Evolutionary conservation across 2,329 filamentous ascomycete species (phyloP).

Genomic region (Emmonsia crescens): DNA sequence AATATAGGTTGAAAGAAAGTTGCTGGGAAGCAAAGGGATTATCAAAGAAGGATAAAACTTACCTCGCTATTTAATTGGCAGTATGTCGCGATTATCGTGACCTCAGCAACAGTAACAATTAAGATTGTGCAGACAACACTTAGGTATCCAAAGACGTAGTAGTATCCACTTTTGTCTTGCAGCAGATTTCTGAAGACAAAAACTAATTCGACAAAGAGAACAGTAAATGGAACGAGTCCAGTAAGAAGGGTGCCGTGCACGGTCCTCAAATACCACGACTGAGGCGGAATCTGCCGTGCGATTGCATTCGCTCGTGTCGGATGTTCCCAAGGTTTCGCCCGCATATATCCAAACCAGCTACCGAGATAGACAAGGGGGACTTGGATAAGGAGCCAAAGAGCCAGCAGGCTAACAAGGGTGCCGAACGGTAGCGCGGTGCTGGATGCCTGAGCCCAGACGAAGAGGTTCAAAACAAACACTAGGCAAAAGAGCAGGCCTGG

Average conservation of each 20-base stretch:
- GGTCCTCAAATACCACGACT: slow-evolving; percentile 63
- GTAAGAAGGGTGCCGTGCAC: slow-evolving; percentile 57
- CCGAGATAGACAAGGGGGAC: slow-evolving; percentile 74
- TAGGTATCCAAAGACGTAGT: slow-evolving; percentile 83
- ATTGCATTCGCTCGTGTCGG: slow-evolving; percentile 66
- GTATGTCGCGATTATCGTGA: slow-evolving; percentile 74
- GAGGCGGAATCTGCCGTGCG: slow-evolving; percentile 61
- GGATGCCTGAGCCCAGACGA: slow-evolving; percentile 82
- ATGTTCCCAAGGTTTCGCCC: slow-evolving; percentile 61
- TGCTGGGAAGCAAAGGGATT: neutral
- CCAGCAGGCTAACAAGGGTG: slow-evolving; percentile 60
- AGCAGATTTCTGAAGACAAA: slow-evolving; percentile 81
- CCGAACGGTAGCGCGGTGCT: slow-evolving; percentile 78
- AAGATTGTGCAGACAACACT: slow-evolving; percentile 62
- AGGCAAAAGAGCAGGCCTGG: slow-evolving; percentile 66
- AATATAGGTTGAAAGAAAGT: neutral
- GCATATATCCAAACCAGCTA: slow-evolving; percentile 63
- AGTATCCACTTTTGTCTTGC: slow-evolving; percentile 85
- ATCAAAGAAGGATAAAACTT: slow-evolving; percentile 14
- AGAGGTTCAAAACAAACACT: slow-evolving; percentile 72
- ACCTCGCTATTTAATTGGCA: slow-evolving; percentile 69
- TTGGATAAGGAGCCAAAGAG: slow-evolving; percentile 77
- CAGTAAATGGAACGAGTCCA: slow-evolving; percentile 71
- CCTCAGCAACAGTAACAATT: slow-evolving; percentile 67
- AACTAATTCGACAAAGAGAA: slow-evolving; percentile 77